Evolutionary conservation across 75 land plant genomes (phyloP), one percentile per base, ranked within the genome.

Genomic region (Adiantum capillusveneris): DNA sequence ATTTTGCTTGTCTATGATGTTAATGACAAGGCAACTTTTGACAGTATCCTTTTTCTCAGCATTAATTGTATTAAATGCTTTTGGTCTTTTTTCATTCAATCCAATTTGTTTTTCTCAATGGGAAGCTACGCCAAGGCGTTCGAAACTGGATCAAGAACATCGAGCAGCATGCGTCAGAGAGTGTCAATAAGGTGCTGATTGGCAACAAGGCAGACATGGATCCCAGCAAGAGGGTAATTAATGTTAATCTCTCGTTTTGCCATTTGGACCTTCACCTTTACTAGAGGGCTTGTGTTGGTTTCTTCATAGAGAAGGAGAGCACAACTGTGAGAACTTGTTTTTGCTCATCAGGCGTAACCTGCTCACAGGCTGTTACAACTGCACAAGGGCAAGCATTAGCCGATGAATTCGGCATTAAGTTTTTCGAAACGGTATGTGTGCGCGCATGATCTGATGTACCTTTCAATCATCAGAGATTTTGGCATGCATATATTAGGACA

Each of bases 181-280:
- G 77, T 63, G 87, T 84, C 20, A 84, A 84, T 69, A 84, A 81
- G 60, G 74, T 84, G 34, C 49, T 84, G 56, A 84, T 84, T 53
- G 87, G 84, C 24, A 84, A 84, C 70, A 84, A 84, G 68, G 87
- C 87, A 44, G 87, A 84, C 50, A 84, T 84, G 87, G 87, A 83
- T 66, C 37, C 81, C 62, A 80, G 80, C 75, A 84, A 84, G 48
- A 69, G 86, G 72, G 85, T 81, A 71, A 26, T 52, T 49, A 31
- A 27, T 6, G 16, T 63, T 12, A 21, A 28, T 1, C 21, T 28
- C 25, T 30, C 19, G 37, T 37, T 42, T 17, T 44, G 13, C 56
- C 25, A 48, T 27, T n/a, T 66, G 57, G 7, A 16, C 20, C 26
- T 13, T 26, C 30, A 16, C 25, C 41, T 52, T 13, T 57, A 44